Evolutionary conservation across 805 yeast genomes (phyloP).

Genomic region (Maudiozyma bulderi): DNA sequence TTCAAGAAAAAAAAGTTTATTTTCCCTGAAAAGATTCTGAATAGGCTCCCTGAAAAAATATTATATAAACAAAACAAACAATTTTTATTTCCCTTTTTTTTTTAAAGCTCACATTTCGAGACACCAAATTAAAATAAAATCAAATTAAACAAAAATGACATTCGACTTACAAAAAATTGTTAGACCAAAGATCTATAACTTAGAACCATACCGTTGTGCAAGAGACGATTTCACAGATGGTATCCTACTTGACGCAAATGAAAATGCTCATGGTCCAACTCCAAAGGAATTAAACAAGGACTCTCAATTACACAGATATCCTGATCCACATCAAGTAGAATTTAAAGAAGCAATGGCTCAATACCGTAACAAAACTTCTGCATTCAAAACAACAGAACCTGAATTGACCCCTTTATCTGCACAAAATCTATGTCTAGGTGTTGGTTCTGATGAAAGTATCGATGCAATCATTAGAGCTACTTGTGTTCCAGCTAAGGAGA

Average conservation of each 20-base stretch:
- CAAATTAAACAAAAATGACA: neutral
- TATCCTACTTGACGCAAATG: slow-evolving; percentile 86
- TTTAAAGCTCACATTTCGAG: neutral
- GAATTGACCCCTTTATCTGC: slow-evolving; percentile 33
- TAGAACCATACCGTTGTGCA: slow-evolving; percentile 94
- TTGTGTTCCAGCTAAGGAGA: slow-evolving; percentile 75
- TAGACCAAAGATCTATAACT: slow-evolving; percentile 72
- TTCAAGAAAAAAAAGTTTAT: too few relatives aligned
- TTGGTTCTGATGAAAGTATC: slow-evolving; percentile 94
- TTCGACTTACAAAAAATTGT: slow-evolving; percentile 36
- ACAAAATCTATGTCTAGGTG: slow-evolving; percentile 81
- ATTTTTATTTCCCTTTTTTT: too few relatives aligned
- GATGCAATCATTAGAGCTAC: slow-evolving; percentile 80
- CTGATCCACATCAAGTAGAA: slow-evolving; percentile 87
- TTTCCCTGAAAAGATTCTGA: too few relatives aligned
- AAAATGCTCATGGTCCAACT: slow-evolving; percentile 88
- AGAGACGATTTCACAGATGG: slow-evolving; percentile 91
- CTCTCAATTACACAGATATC: slow-evolving; percentile 81
- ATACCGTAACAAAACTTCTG: slow-evolving; percentile 47
- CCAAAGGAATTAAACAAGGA: slow-evolving; percentile 32
- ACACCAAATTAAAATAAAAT: neutral
- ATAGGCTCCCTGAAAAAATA: too few relatives aligned
- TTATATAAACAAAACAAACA: too few relatives aligned
- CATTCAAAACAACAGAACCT: slow-evolving; percentile 8
- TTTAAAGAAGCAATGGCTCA: slow-evolving; percentile 63